Conservation (phyloP, 2,329 filamentous ascomycete genomes). For the Alternaria dauci region DNA sequence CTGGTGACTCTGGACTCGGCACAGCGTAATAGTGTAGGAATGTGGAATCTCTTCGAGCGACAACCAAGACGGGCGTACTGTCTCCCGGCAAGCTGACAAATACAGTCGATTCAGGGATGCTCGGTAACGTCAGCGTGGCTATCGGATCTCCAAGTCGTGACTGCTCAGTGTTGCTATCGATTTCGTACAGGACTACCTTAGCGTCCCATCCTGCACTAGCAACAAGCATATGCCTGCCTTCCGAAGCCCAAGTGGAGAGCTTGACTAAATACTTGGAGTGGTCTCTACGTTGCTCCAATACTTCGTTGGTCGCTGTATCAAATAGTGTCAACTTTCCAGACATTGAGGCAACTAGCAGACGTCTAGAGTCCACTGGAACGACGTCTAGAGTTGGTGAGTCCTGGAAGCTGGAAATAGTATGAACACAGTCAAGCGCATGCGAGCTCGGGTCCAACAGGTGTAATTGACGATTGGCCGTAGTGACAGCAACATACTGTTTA, state of each 20-base stretch:
- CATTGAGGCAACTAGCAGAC: slow-evolving; percentile 65
- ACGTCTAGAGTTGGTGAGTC: slow-evolving; percentile 65
- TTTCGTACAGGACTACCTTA: slow-evolving; percentile 62
- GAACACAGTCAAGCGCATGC: slow-evolving; percentile 42
- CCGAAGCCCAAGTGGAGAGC: slow-evolving; percentile 50
- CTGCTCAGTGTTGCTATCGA: slow-evolving; percentile 37
- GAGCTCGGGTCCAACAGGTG: slow-evolving; percentile 55
- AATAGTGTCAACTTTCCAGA: slow-evolving; percentile 65
- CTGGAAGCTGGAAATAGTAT: slow-evolving; percentile 53
- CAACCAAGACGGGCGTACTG: slow-evolving; percentile 58
- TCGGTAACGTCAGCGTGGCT: slow-evolving; percentile 55
- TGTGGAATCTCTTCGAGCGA: slow-evolving; percentile 66
- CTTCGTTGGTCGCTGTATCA: slow-evolving; percentile 47
- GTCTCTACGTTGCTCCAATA: slow-evolving; percentile 62
- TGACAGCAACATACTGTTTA: slow-evolving; percentile 43
- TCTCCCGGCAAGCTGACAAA: slow-evolving; percentile 61
- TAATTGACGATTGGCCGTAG: slow-evolving; percentile 54
- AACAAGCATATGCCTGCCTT: slow-evolving; percentile 47
- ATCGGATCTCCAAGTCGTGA: slow-evolving; percentile 50
- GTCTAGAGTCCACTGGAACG: slow-evolving; percentile 53
- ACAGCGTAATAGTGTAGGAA: slow-evolving; percentile 65
- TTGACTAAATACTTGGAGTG: slow-evolving; percentile 68
- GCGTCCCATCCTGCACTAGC: slow-evolving; percentile 70
- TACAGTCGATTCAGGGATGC: slow-evolving; percentile 66
- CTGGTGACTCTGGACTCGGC: slow-evolving; percentile 22